Percentiles rank a stretch among this genome's conserved stretches.
These are phyloP conservation scores for Petunia hybrid DNA, from an alignment of 305 asterid genomes.

Conservation along the genomic window DNA sequence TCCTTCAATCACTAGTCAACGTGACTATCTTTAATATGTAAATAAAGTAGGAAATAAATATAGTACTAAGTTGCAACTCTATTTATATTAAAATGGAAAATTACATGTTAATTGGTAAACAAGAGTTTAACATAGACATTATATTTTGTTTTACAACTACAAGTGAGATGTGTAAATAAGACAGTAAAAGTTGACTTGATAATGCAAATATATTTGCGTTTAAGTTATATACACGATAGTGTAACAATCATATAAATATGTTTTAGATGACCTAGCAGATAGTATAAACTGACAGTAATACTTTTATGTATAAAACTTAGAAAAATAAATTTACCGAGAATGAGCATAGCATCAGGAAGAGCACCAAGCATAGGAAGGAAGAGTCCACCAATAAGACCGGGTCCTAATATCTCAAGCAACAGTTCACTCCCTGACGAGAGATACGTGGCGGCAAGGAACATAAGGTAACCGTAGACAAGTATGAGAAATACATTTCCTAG, in stretches of 20 bases:
- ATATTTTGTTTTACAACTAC: too few relatives aligned
- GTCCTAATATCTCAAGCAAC: slow-evolving; percentile 91
- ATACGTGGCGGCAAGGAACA: slow-evolving; percentile 87
- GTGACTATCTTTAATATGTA: background rate
- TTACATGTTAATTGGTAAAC: background rate
- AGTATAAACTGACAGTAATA: background rate
- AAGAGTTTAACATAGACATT: too few relatives aligned
- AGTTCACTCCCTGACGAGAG: slow-evolving; percentile 89
- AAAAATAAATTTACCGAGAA: slow-evolving; percentile 61
- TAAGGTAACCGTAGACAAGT: slow-evolving; percentile 77
- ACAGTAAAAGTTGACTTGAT: too few relatives aligned
- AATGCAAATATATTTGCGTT: too few relatives aligned
- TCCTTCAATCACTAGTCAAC: background rate
- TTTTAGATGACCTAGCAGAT: too few relatives aligned
- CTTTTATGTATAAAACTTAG: background rate
- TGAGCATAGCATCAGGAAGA: slow-evolving; percentile 97
- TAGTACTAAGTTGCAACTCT: background rate
- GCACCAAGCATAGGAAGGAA: slow-evolving; percentile 93
- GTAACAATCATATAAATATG: too few relatives aligned
- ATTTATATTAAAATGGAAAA: background rate
- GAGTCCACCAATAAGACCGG: slow-evolving; percentile 94
- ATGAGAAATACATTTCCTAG: slow-evolving; percentile 76
- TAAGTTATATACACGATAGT: too few relatives aligned
- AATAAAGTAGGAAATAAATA: background rate
- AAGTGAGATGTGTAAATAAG: too few relatives aligned